phyloP scores from a whole-genome alignment of 176 grass and related monocot genomes.

The Bothriochloa decipiens region DNA sequence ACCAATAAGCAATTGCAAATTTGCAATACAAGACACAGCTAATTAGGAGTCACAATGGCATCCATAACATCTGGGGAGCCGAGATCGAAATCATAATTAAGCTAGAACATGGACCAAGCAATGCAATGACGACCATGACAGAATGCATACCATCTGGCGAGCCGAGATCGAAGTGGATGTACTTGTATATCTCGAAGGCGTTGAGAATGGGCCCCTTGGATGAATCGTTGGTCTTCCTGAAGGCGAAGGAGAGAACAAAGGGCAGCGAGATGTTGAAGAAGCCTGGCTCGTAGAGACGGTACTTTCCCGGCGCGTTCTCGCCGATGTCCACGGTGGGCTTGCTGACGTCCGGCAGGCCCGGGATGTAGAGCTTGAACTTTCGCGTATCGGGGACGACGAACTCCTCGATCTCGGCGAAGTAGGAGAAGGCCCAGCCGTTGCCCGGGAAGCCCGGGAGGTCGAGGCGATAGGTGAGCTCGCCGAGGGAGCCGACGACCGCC shows the following conservation, averaged over 20 bases:
- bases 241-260: constrained; percentile 70
- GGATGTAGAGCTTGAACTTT: constrained; percentile 91
- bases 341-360: constrained; percentile 60
- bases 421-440: constrained; percentile 77
- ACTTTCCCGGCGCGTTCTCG: constrained; percentile 88
- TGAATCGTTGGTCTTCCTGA: constrained; percentile 83
- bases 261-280: constrained; percentile 78
- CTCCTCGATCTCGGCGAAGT: constrained; percentile 88
- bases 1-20: too few relatives aligned
- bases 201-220: constrained; percentile 80
- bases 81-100: too few relatives aligned
- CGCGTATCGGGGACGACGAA: constrained; percentile 53
- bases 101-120: too few relatives aligned
- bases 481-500: constrained; percentile 69
- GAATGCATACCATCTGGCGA: constrained; percentile 60
- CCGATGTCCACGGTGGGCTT: constrained; percentile 78
- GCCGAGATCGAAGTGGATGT: constrained; percentile 55
- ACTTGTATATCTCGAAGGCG: constrained; percentile 87
- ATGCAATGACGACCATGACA: too few relatives aligned
- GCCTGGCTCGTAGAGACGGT: constrained; percentile 75
- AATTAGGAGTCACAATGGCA: too few relatives aligned
- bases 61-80: too few relatives aligned
- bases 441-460: constrained; percentile 81
- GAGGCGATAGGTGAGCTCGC: constrained; percentile 78
- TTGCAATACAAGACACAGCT: too few relatives aligned